A percentile compares a stretch with the other conserved stretches of the same genome.
These are phyloP conservation scores for Euptelea pleiosperma DNA, from an alignment of 164 flowering plant species.

Conservation along the genomic window DNA sequence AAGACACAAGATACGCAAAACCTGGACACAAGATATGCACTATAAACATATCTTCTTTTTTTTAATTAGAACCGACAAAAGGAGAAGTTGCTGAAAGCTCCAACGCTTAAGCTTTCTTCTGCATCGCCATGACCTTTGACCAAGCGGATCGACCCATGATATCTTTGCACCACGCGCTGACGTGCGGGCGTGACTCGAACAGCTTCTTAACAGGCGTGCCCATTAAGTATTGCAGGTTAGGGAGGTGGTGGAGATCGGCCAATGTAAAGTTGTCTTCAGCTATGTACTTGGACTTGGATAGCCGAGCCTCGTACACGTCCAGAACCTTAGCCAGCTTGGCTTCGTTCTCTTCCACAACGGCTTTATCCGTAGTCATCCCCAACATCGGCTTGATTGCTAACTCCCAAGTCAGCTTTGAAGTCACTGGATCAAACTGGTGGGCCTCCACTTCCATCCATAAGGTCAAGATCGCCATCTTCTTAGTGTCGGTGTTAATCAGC, in stretches of 20 bases:
- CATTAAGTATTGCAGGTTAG: constrained; percentile 31
- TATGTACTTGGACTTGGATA: constrained; percentile 8
- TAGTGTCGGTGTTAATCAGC: constrained; percentile 6
- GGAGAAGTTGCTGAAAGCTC: too few relatives aligned
- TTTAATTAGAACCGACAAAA: too few relatives aligned
- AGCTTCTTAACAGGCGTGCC: constrained; percentile 33
- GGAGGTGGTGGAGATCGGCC: constrained; percentile 63
- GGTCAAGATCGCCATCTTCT: constrained; percentile 11
- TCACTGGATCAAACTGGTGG: too few relatives aligned
- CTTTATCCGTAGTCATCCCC: too few relatives aligned
- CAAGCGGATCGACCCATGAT: constrained; percentile 56
- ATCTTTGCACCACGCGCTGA: constrained; percentile 51
- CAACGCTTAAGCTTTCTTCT: too few relatives aligned
- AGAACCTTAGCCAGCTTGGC: constrained; percentile 8
- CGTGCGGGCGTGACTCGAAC: constrained; percentile 17
- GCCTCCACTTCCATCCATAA: too few relatives aligned
- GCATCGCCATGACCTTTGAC: constrained; percentile 16
- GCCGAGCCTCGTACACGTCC: constrained; percentile 9
- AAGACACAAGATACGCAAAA: too few relatives aligned
- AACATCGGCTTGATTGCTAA: too few relatives aligned
- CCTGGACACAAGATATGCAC: too few relatives aligned
- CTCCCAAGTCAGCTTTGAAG: too few relatives aligned
- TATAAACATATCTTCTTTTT: too few relatives aligned
- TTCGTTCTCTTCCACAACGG: constrained; percentile 5
- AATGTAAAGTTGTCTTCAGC: constrained; percentile 9